A percentile compares a stretch with the other conserved stretches of the same genome.
phyloP scores from a whole-genome alignment of 2,329 filamentous ascomycete genomes.

The Monosporascus sp. region DNA sequence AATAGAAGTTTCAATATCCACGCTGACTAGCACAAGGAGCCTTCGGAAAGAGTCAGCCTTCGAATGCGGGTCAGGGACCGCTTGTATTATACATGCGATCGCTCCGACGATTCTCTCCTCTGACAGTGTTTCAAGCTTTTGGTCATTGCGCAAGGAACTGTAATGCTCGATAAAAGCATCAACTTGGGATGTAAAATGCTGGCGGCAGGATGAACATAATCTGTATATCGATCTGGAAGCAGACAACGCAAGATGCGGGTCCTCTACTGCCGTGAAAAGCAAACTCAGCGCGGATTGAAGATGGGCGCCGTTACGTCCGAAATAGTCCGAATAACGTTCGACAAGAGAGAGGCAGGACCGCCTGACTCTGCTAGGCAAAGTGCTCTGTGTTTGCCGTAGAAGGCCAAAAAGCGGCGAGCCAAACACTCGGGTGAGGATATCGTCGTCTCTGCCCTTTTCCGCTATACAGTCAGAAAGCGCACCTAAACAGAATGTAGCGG shows the following conservation, averaged over 20 bases:
- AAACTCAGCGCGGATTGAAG: slow-evolving; percentile 68
- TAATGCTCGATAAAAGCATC: slow-evolving; percentile 68
- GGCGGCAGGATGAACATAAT: slow-evolving; percentile 70
- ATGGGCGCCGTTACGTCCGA: slow-evolving; percentile 61
- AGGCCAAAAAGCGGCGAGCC: slow-evolving; percentile 51
- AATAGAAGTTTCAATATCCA: slow-evolving; percentile 48
- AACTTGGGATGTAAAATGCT: slow-evolving; percentile 61
- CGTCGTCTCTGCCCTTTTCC: slow-evolving; percentile 53
- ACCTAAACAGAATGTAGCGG: slow-evolving; percentile 57
- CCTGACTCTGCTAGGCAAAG: slow-evolving; percentile 56
- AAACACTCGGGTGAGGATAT: slow-evolving; percentile 57
- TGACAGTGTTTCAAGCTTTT: slow-evolving; percentile 60
- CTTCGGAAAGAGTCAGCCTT: slow-evolving; percentile 50
- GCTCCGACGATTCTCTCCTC: slow-evolving; percentile 70
- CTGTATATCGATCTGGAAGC: slow-evolving; percentile 70
- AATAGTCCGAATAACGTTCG: slow-evolving; percentile 70
- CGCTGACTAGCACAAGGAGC: slow-evolving; percentile 56
- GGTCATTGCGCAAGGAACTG: slow-evolving; percentile 51
- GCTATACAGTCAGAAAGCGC: slow-evolving; percentile 61
- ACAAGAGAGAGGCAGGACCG: slow-evolving; percentile 66
- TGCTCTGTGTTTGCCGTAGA: slow-evolving; percentile 41
- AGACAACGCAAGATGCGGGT: slow-evolving; percentile 55
- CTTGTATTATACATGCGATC: slow-evolving; percentile 71
- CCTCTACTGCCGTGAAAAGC: slow-evolving; percentile 64
- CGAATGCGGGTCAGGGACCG: slow-evolving; percentile 51